These are phyloP conservation scores for Entoloma clypeatum DNA, from an alignment of 1,284 basidiomycete species.

Conservation along the genomic window DNA sequence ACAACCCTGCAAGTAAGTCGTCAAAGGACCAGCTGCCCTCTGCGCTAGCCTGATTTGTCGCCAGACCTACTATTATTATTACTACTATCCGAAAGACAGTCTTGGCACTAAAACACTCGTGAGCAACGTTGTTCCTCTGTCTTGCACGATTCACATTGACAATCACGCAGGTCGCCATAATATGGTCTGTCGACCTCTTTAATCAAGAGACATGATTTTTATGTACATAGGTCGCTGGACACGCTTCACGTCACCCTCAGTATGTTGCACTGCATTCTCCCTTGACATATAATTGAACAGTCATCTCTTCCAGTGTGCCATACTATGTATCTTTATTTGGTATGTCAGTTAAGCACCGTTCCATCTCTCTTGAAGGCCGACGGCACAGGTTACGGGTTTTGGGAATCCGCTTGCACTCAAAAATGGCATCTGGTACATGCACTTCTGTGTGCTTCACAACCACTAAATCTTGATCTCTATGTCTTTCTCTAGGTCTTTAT, in stretches of 20 bases:
- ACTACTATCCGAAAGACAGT: conserved; percentile 34
- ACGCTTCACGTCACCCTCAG: conserved; percentile 39
- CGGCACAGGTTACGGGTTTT: conserved; percentile 33
- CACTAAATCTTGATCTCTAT: neutral
- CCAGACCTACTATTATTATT: conserved; percentile 41
- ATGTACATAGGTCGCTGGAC: conserved; percentile 33
- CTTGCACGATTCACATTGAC: neutral
- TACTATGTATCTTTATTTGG: conserved; percentile 39
- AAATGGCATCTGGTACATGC: conserved; percentile 33
- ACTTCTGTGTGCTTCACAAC: neutral
- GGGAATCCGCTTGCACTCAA: conserved; percentile 25
- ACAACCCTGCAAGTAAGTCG: conserved; percentile 36
- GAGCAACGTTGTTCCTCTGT: conserved; percentile 8
- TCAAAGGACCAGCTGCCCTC: neutral
- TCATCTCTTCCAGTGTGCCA: conserved; percentile 33
- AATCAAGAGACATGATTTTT: neutral
- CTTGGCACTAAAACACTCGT: conserved; percentile 32
- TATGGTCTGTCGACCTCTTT: conserved; percentile 19
- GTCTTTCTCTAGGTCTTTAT: conserved; percentile 29
- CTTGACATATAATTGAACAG: conserved; percentile 2
- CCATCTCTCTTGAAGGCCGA: neutral
- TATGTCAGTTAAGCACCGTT: conserved; percentile 18
- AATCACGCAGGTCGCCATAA: conserved; percentile 18
- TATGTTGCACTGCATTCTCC: conserved; percentile 20
- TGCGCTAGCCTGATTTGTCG: conserved; percentile 1